Evolutionary conservation across 2,329 filamentous ascomycete genomes (phyloP), one percentile per base, ranked within the genome.

Genomic region (Penicillium crustosum): DNA sequence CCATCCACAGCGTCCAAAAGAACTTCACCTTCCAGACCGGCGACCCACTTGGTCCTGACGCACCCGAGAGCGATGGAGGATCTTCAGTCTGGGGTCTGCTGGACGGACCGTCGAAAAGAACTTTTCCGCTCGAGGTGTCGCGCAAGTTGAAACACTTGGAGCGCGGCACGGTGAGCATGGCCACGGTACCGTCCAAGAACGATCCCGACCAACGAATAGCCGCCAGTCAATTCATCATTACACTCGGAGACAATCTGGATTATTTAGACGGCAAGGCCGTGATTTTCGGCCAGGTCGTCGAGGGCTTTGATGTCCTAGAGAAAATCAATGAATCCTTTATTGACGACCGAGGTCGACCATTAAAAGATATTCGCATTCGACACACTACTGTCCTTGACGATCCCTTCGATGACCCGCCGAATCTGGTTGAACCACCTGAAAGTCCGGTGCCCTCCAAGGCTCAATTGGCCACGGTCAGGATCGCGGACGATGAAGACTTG

Each of bases 1-100:
- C 93, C 27, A 80, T 97, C 54, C 91, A 97, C 78, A 92, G 89
- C 65, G 86, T 99, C 38, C 94, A 97, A 73, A 94, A 93, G 74
- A 87, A 91, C 77, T 97, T 97, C 77, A 96, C 93, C 60, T 96
- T 96, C 77, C 93, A 97, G 77, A 95, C 91, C 33, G 93, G 93
- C 73, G 94, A 97, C 70, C 93, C 93, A 13, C 87, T 97, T 53
- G 93, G 94, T 13, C 93, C 93, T 13, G 85, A 89, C 57, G 90
- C 91, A 15, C 80, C 85, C 66, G 86, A 92, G 47, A 96, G 93
- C 67, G 91, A 97, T 84, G 93, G 93, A 65, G 93, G 94, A 64
- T 89, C 88, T 48, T 96, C 91, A 43, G 91, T 97, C 79, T 97
- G 93, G 93, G 92, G 92, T 42, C 75, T 91, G 53, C 73, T 96